A percentile compares a stretch with the other conserved stretches of the same genome.
Evolutionary conservation across 306 rosid species (phyloP).

Genomic region (Geum urbanum): DNA sequence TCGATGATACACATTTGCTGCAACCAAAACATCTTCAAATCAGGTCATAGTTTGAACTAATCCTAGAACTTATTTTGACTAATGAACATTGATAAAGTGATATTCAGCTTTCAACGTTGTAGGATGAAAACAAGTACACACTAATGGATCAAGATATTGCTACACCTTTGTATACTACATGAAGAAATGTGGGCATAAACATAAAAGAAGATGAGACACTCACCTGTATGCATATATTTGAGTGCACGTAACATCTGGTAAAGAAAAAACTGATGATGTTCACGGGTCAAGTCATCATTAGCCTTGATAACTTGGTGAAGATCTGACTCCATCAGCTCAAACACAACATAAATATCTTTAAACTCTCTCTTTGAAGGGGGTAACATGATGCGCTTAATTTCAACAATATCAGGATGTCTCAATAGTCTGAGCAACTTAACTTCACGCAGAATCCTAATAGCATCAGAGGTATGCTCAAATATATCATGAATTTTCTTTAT

Average conservation of each 20-base stretch:
- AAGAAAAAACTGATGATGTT: constrained; percentile 89
- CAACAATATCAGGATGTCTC: constrained; percentile 96
- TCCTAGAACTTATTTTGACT: not conserved
- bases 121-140: not conserved
- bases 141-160: not conserved
- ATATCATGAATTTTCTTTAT: constrained; percentile 83
- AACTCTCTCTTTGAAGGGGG: constrained; percentile 94
- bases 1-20: constrained; percentile 95
- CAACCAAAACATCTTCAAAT: constrained; percentile 29
- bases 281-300: constrained; percentile 88
- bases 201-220: not conserved
- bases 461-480: constrained; percentile 90
- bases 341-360: constrained; percentile 90
- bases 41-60: constrained; percentile 8
- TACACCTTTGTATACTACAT: not conserved
- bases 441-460: constrained; percentile 83
- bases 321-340: constrained; percentile 96
- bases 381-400: constrained; percentile 89
- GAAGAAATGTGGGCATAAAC: constrained; percentile 1
- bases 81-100: not conserved
- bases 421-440: constrained; percentile 84
- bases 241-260: constrained; percentile 95
- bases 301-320: constrained; percentile 99
- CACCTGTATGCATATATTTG: constrained; percentile 93
- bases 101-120: not conserved